A percentile compares a stretch with the other conserved stretches of the same genome.
Evolutionary conservation across 768 basidiomycete species (phyloP).

Genomic region (Ephemerocybe angulata): DNA sequence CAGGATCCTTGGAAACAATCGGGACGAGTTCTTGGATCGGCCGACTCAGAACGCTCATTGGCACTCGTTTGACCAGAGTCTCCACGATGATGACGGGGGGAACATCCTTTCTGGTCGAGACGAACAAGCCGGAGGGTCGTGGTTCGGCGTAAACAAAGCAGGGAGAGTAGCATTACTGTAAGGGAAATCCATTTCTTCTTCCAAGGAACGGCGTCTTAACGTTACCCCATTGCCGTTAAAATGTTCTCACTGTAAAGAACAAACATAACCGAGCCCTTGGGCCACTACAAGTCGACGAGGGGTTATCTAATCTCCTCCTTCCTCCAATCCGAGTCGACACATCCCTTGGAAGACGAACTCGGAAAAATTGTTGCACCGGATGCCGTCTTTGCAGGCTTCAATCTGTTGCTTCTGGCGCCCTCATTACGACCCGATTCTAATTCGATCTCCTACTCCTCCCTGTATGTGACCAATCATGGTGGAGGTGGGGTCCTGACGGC

Average conservation of each 20-base stretch:
- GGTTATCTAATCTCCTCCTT: constrained; percentile 68
- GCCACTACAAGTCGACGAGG: constrained; percentile 53
- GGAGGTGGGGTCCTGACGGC: constrained; percentile 56
- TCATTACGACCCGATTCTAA: constrained; percentile 20
- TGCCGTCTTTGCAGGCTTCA: constrained; percentile 73
- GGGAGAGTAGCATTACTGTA: constrained; percentile 74
- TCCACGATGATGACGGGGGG: constrained; percentile 20
- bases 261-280: constrained; percentile 73
- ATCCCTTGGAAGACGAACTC: constrained; percentile 47
- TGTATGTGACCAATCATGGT: constrained; percentile 67
- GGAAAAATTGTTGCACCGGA: constrained; percentile 44
- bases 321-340: constrained; percentile 49
- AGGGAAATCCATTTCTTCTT: constrained; percentile 25
- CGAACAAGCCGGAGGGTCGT: constrained; percentile 70
- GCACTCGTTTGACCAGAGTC: constrained; percentile 53
- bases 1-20: constrained; percentile 73
- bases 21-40: constrained; percentile 69
- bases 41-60: constrained; percentile 65
- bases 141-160: constrained; percentile 67
- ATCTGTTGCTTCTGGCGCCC: constrained; percentile 65
- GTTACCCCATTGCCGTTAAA: constrained; percentile 5
- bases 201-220: background rate
- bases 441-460: constrained; percentile 46
- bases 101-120: constrained; percentile 74
- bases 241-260: constrained; percentile 49